phyloP scores from a whole-genome alignment of 2,329 filamentous ascomycete genomes.

The Colletotrichum ledebouriae region DNA sequence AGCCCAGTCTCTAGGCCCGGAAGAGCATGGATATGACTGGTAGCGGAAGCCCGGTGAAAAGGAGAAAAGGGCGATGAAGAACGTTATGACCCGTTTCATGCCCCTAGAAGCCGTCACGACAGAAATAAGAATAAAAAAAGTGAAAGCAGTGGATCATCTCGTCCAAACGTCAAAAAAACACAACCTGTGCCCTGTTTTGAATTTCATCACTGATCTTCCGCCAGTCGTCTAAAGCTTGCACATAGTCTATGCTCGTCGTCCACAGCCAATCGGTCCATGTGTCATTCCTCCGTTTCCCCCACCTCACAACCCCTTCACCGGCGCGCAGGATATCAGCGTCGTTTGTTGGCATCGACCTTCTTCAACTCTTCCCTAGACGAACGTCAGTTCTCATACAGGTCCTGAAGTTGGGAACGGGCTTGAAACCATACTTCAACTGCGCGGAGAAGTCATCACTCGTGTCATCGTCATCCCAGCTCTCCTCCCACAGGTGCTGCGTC shows the following conservation, averaged over 20 bases:
- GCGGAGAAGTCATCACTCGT: slow-evolving; percentile 95
- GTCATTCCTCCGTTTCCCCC: slow-evolving; percentile 12
- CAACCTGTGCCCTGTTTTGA: slow-evolving; percentile 8
- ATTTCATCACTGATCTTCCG: slow-evolving; percentile 36
- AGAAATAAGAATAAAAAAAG: slow-evolving; percentile 17
- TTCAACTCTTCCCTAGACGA: slow-evolving; percentile 84
- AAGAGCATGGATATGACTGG: slow-evolving; percentile 20
- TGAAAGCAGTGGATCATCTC: slow-evolving; percentile 17
- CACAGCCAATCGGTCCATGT: slow-evolving; percentile 15
- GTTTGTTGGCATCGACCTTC: slow-evolving; percentile 87
- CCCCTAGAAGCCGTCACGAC: slow-evolving; percentile 34
- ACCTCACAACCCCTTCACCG: neutral
- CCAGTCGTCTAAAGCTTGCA: slow-evolving; percentile 34
- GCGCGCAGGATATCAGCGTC: slow-evolving; percentile 59
- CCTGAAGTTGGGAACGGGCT: neutral
- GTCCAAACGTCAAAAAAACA: slow-evolving; percentile 3
- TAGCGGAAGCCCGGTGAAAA: slow-evolving; percentile 9
- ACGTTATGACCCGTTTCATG: slow-evolving; percentile 40
- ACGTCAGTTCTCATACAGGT: slow-evolving; percentile 43
- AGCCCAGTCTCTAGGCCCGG: slow-evolving; percentile 53
- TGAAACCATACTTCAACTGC: slow-evolving; percentile 83
- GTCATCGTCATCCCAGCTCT: slow-evolving; percentile 99
- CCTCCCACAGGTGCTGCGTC: slow-evolving; percentile 91
- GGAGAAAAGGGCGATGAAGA: slow-evolving; percentile 32
- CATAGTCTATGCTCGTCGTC: slow-evolving; percentile 34